A percentile compares a stretch with the other conserved stretches of the same genome.
Evolutionary conservation across 768 basidiomycete genomes (phyloP).

Genomic region (Piloderma croceum): DNA sequence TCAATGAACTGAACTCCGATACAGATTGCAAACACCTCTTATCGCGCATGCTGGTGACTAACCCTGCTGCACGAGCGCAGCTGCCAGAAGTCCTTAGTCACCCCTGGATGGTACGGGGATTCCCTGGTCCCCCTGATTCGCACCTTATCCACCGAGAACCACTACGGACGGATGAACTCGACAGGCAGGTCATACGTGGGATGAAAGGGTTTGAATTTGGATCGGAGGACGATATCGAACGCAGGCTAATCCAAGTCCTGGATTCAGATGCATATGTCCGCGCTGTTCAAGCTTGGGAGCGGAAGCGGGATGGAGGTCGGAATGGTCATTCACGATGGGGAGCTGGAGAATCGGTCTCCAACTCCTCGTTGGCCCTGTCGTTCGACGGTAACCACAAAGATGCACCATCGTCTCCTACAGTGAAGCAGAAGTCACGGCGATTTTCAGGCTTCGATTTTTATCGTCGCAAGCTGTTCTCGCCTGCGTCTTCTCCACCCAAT

Average conservation of each 20-base stretch:
- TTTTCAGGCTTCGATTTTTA: slow-evolving; percentile 97
- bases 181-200: slow-evolving; percentile 75
- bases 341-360: slow-evolving; percentile 47
- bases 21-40: slow-evolving; percentile 88
- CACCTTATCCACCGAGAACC: slow-evolving; percentile 89
- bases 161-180: slow-evolving; percentile 82
- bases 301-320: slow-evolving; percentile 45
- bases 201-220: slow-evolving; percentile 99
- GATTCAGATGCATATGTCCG: slow-evolving; percentile 72
- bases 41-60: slow-evolving; percentile 94
- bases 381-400: slow-evolving; percentile 42
- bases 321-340: slow-evolving; percentile 42
- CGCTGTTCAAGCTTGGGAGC: slow-evolving; percentile 75
- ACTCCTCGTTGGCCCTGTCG: slow-evolving; percentile 65
- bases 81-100: slow-evolving; percentile 82
- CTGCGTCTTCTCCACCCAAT: slow-evolving; percentile 39
- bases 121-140: slow-evolving; percentile 69
- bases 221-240: slow-evolving; percentile 78
- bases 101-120: slow-evolving; percentile 90
- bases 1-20: not conserved
- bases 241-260: slow-evolving; percentile 63
- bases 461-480: slow-evolving; percentile 77
- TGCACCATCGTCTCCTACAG: slow-evolving; percentile 35
- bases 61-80: slow-evolving; percentile 76
- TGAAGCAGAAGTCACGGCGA: slow-evolving; percentile 64